phyloP scores from a whole-genome alignment of 2,329 filamentous ascomycete species.

The Lecanicillium sp. region DNA sequence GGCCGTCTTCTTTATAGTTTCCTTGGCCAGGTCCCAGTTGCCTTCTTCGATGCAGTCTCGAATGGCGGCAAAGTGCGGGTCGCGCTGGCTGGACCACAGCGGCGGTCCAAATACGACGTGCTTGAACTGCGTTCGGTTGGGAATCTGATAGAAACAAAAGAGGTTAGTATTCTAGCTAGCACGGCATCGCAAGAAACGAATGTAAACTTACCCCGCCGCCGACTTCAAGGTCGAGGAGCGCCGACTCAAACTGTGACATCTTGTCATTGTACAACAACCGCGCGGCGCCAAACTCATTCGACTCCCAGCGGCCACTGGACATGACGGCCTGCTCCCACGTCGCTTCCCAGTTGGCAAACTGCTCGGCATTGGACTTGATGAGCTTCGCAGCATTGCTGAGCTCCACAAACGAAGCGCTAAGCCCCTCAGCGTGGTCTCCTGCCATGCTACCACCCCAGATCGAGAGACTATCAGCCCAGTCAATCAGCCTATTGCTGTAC shows the following conservation, averaged over 20 bases:
- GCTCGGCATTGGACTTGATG: constrained; percentile 40
- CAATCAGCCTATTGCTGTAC: constrained; percentile 59
- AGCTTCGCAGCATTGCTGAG: constrained; percentile 49
- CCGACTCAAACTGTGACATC: constrained; percentile 74
- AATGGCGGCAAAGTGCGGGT: constrained; percentile 65
- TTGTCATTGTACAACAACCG: constrained; percentile 72
- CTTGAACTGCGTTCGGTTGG: constrained; percentile 86
- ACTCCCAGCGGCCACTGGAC: constrained; percentile 68
- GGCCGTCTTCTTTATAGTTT: constrained; percentile 59
- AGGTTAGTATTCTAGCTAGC: constrained; percentile 6
- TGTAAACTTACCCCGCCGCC: constrained; percentile 64
- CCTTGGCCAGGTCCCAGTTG: constrained; percentile 58
- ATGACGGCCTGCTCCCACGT: constrained; percentile 69
- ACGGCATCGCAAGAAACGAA: constrained; percentile 1
- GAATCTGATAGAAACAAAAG: constrained; percentile 45
- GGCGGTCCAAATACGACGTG: constrained; percentile 85
- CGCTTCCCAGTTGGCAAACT: constrained; percentile 70
- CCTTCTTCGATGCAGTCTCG: constrained; percentile 61
- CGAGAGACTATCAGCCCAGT: constrained; percentile 60
- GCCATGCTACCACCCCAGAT: constrained; percentile 54
- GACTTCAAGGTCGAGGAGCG: constrained; percentile 67
- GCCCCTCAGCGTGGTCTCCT: constrained; percentile 23
- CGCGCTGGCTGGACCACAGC: constrained; percentile 62
- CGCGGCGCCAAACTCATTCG: constrained; percentile 54
- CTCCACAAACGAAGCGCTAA: constrained; percentile 21